phyloP scores from a whole-genome alignment of 805 yeast genomes.

The Saccharomycopsis amapae region DNA sequence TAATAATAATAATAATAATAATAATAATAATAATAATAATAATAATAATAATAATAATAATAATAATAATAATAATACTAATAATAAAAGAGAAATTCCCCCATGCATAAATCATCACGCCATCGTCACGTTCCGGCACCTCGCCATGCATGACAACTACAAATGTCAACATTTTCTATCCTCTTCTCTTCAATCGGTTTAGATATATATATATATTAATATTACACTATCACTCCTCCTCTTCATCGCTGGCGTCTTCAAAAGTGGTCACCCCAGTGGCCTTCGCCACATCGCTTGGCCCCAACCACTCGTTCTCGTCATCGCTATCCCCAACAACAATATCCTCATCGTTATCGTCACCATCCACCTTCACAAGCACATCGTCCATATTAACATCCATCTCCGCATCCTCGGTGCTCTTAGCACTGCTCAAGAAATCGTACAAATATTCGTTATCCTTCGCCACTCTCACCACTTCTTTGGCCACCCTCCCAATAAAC shows the following conservation, averaged over 20 bases:
- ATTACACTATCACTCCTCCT: not conserved
- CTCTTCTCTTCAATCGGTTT: not conserved
- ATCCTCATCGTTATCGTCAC: slow-evolving; percentile 14
- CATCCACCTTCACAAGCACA: slow-evolving; percentile 29
- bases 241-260: slow-evolving; percentile 5
- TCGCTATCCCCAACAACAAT: slow-evolving; percentile 6
- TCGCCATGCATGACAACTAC: too few species aligned
- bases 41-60: too few species aligned
- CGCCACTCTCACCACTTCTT: slow-evolving; percentile 55
- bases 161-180: too few species aligned
- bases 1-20: too few species aligned
- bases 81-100: too few species aligned
- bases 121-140: too few species aligned
- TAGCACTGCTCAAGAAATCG: slow-evolving; percentile 32
- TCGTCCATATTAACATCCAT: slow-evolving; percentile 29
- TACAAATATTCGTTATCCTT: slow-evolving; percentile 48
- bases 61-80: too few species aligned
- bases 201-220: not conserved
- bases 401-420: slow-evolving; percentile 24
- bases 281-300: not conserved
- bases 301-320: slow-evolving; percentile 1
- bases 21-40: too few species aligned
- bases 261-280: not conserved
- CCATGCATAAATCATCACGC: too few species aligned
- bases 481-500: slow-evolving; percentile 65